A percentile compares a stretch with the other conserved stretches of the same genome.
Evolutionary conservation across 306 rosid species (phyloP).

Genomic region (Hylodesmum podocarpum): DNA sequence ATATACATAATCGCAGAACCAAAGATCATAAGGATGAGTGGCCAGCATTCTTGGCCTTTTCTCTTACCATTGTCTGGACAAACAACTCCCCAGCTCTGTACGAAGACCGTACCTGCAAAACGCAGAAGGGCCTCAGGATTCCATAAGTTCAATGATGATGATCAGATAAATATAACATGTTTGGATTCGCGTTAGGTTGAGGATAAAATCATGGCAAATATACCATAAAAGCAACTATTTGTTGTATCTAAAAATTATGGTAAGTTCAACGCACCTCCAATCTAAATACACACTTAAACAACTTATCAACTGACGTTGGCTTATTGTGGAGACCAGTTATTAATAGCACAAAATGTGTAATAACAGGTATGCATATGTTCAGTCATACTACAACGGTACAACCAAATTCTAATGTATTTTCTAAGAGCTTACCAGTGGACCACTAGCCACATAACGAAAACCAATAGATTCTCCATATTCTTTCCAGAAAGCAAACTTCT

Average conservation of each 20-base stretch:
- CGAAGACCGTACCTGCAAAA: conserved; percentile 84
- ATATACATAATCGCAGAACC: conserved; percentile 11
- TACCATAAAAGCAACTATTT: too few relatives aligned
- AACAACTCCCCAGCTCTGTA: conserved; percentile 97
- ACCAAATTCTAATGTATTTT: not conserved
- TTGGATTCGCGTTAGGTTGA: too few relatives aligned
- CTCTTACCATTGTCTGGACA: conserved; percentile 81
- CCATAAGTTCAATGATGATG: not conserved
- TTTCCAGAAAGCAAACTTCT: conserved; percentile 89
- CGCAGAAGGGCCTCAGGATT: not conserved
- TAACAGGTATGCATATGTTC: not conserved
- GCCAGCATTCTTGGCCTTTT: conserved; percentile 40
- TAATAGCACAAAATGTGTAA: not conserved
- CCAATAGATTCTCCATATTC: conserved; percentile 95
- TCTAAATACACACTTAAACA: too few relatives aligned
- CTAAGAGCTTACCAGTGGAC: conserved; percentile 75
- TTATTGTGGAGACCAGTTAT: not conserved
- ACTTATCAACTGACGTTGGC: conserved; percentile 2
- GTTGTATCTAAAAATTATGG: too few relatives aligned
- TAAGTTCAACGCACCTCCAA: too few relatives aligned
- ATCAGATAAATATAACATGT: too few relatives aligned
- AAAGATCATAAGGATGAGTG: conserved; percentile 18
- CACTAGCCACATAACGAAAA: conserved; percentile 93
- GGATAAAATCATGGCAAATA: too few relatives aligned
- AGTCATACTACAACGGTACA: conserved; percentile 1